phyloP scores from a whole-genome alignment of 23 red algal genomes.

The Gracilaria domingensis region DNA sequence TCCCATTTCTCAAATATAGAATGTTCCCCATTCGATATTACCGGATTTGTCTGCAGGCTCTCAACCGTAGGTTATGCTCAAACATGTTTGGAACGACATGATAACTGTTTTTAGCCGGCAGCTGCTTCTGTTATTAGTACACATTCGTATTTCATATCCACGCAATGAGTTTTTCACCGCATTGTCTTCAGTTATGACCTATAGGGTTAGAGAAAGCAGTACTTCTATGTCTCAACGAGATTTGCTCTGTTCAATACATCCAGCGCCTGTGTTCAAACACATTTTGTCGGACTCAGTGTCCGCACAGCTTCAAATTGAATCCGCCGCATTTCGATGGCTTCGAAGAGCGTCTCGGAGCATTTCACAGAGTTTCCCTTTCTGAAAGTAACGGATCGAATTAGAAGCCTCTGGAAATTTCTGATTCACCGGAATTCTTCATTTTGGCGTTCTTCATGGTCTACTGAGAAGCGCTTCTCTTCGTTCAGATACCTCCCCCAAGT shows the following conservation, averaged over 20 bases:
- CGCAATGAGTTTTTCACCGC: slow-evolving; percentile 27
- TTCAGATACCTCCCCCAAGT: neutral
- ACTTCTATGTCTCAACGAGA: neutral
- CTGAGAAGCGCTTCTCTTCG: slow-evolving; percentile 30
- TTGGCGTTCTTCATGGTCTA: slow-evolving; percentile 50
- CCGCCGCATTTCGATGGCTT: slow-evolving; percentile 35
- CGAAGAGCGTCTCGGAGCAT: slow-evolving; percentile 22
- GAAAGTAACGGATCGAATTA: slow-evolving; percentile 26
- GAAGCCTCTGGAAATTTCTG: slow-evolving; percentile 35
- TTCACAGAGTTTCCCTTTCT: slow-evolving; percentile 45
- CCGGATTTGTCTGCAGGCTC: neutral
- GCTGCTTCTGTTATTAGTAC: slow-evolving; percentile 19
- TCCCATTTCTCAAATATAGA: neutral
- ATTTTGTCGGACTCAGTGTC: slow-evolving; percentile 11
- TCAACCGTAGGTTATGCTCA: neutral
- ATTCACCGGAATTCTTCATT: slow-evolving; percentile 40
- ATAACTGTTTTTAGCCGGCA: slow-evolving; percentile 1
- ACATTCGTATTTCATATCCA: slow-evolving; percentile 5
- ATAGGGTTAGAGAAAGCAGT: neutral
- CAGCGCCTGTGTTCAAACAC: slow-evolving; percentile 6
- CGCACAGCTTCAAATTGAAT: slow-evolving; percentile 34
- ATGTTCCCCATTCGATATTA: neutral
- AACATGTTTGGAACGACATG: slow-evolving; percentile 24
- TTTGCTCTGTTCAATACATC: neutral
- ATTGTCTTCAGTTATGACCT: slow-evolving; percentile 6